Percentiles rank a stretch among this genome's conserved stretches.
Conservation (phyloP, 305 asterid species). For the Fraxinus baroniana region DNA sequence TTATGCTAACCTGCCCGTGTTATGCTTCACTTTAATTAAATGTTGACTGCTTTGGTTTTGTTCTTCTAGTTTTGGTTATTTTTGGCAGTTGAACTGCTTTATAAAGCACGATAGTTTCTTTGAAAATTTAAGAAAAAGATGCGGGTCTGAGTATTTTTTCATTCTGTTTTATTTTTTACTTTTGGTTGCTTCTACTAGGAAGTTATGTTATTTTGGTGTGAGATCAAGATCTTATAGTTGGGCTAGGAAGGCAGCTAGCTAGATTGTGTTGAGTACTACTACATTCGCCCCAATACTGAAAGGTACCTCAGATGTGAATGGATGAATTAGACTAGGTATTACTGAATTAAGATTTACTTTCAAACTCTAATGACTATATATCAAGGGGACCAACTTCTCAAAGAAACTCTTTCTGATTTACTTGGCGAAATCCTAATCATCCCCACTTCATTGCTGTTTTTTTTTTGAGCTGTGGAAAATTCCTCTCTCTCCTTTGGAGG, state of each 20-base stretch:
- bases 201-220: slow-evolving; percentile 4
- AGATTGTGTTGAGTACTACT: background rate
- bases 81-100: background rate
- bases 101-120: background rate
- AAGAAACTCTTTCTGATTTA: background rate
- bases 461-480: slow-evolving; percentile 6
- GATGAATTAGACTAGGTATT: background rate
- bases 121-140: background rate
- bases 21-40: background rate
- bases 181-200: background rate
- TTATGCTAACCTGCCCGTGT: background rate
- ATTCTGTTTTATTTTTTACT: background rate
- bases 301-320: background rate
- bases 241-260: background rate
- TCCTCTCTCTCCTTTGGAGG: slow-evolving; percentile 5
- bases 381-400: background rate
- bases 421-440: slow-evolving; percentile 13
- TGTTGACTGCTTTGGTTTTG: background rate
- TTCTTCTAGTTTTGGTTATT: background rate
- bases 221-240: slow-evolving; percentile 8
- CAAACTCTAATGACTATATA: background rate
- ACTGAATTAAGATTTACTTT: background rate
- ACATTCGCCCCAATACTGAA: background rate
- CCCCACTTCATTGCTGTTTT: slow-evolving; percentile 7
- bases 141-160: background rate